These are phyloP conservation scores for Protostelium mycophagum DNA, from an alignment of 78 protist species.

Conservation along the genomic window DNA sequence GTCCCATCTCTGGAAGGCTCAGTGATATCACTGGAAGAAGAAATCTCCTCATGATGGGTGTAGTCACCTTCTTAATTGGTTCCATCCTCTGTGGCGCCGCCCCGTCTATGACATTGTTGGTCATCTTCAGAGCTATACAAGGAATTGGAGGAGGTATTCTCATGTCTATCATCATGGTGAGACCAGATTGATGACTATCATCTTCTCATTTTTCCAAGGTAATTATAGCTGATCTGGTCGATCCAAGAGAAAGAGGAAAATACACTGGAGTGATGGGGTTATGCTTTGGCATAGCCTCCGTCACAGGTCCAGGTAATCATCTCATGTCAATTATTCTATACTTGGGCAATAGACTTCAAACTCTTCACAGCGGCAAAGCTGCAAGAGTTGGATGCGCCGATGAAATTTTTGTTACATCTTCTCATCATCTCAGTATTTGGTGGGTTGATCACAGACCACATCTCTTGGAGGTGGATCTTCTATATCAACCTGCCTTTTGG, in stretches of 20 bases:
- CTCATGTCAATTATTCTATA: no score
- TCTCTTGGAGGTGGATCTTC: slow-evolving; percentile 65
- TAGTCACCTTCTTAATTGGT: slow-evolving; percentile 34
- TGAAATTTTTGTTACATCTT: no score
- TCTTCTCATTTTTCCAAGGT: no score
- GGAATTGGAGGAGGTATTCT: slow-evolving; percentile 62
- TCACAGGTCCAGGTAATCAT: slow-evolving; percentile 34
- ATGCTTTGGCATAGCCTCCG: slow-evolving; percentile 50
- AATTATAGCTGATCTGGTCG: slow-evolving; percentile 27
- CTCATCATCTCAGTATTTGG: slow-evolving; percentile 26
- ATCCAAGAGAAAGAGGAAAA: slow-evolving; percentile 51
- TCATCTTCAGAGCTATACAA: slow-evolving; percentile 34
- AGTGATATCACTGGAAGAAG: slow-evolving; percentile 54
- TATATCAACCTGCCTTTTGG: slow-evolving; percentile 62
- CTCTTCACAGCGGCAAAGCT: no score
- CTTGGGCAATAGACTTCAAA: no score
- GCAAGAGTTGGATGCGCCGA: not conserved
- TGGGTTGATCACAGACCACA: slow-evolving; percentile 52
- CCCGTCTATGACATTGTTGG: slow-evolving; percentile 21
- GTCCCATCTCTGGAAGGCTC: slow-evolving; percentile 53
- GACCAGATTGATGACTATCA: no score
- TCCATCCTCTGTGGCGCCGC: slow-evolving; percentile 28
- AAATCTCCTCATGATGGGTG: slow-evolving; percentile 3
- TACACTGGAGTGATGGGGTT: slow-evolving; percentile 58
- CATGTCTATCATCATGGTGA: slow-evolving; percentile 57